A percentile compares a stretch with the other conserved stretches of the same genome.
phyloP scores from a whole-genome alignment of 1,139 yeast genomes.

The Scheffersomyces segobiensis region DNA sequence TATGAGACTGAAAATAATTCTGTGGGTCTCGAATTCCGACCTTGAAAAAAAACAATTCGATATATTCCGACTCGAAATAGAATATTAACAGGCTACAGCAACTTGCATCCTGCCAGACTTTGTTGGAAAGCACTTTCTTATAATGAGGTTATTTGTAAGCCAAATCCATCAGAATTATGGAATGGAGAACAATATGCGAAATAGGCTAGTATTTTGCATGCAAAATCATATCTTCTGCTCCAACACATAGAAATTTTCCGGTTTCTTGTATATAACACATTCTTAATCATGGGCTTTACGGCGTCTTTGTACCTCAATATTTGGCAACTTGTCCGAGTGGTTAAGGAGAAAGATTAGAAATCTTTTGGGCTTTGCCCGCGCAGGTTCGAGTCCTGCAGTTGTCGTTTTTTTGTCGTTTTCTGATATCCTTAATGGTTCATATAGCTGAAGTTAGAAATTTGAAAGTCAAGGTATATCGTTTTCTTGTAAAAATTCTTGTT shows the following conservation, averaged over 20 bases:
- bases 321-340: conserved; percentile 37
- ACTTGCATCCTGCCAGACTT: not conserved
- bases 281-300: not conserved
- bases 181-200: not conserved
- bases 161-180: not conserved
- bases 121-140: not conserved
- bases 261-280: not conserved
- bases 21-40: not conserved
- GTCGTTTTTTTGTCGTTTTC: conserved; percentile 16
- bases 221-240: too few relatives aligned
- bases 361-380: conserved; percentile 54
- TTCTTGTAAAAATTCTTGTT: too few relatives aligned
- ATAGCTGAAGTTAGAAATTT: not conserved
- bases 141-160: not conserved
- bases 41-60: not conserved
- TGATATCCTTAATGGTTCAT: not conserved
- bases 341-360: conserved; percentile 39
- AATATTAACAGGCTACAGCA: not conserved
- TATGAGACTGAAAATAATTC: not conserved
- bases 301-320: not conserved
- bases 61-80: not conserved
- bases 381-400: conserved; percentile 57
- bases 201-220: too few relatives aligned
- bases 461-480: not conserved
- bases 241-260: too few relatives aligned